Conservation (phyloP, 768 basidiomycete genomes). For the Boletus reticulatus region DNA sequence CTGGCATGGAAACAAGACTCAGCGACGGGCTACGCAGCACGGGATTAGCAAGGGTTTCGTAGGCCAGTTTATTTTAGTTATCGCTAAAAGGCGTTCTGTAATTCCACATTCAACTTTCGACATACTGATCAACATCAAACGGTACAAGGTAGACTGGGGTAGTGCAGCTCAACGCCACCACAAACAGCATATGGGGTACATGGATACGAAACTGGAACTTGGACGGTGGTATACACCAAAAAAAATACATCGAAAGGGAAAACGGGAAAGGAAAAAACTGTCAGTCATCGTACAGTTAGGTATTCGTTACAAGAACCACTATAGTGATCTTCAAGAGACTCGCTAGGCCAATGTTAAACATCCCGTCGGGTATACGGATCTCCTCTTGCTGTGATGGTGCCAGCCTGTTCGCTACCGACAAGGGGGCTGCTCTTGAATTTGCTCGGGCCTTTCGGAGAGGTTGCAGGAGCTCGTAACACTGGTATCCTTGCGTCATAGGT, state of each 20-base stretch:
- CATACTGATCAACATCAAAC: neutral
- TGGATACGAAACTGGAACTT: neutral
- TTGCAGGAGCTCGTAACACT: constrained; percentile 10
- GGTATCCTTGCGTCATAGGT: constrained; percentile 16
- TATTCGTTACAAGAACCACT: neutral
- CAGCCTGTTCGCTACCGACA: constrained; percentile 41
- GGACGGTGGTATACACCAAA: neutral
- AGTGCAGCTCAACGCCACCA: constrained; percentile 14
- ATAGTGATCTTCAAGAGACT: neutral
- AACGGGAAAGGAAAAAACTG: neutral
- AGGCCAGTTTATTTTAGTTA: neutral
- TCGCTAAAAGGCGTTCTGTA: neutral
- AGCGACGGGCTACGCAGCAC: constrained; percentile 17
- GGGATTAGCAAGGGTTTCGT: neutral
- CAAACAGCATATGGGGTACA: constrained; percentile 5
- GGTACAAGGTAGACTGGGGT: neutral
- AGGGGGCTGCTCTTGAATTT: constrained; percentile 78
- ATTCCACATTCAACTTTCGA: no score
- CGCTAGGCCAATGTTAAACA: constrained; percentile 18
- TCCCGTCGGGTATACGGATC: constrained; percentile 35
- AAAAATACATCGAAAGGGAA: neutral
- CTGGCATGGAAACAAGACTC: constrained; percentile 45
- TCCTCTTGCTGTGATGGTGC: constrained; percentile 44
- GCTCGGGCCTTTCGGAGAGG: constrained; percentile 42
- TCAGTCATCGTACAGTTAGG: neutral